Base-by-base conservation (phyloP, 805 yeast genomes). In the Cyberlindnera americana region DNA sequence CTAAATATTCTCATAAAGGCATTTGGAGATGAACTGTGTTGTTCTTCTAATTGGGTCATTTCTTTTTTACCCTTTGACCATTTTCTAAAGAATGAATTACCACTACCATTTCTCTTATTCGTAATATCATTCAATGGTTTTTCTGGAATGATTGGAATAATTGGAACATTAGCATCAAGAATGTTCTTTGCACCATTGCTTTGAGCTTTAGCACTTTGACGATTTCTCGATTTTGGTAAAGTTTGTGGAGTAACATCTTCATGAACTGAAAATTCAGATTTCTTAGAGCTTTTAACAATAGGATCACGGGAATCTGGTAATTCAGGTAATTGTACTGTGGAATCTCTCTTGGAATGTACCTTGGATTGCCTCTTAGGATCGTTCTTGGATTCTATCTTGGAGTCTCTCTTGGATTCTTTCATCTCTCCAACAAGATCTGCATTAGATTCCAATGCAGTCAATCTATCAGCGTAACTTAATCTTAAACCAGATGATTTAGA, bases 381-480 rank as follows among this genome's bases (percentile, higher is more conserved):
- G n/a, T n/a, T n/a, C n/a, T n/a, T n/a, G n/a, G n/a, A n/a, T n/a
- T n/a, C n/a, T n/a, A n/a, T n/a, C n/a, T n/a, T n/a, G n/a, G n/a
- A n/a, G n/a, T n/a, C n/a, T n/a, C n/a, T n/a, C n/a, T n/a, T n/a
- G n/a, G n/a, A n/a, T n/a, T n/a, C n/a, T n/a, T n/a, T n/a, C n/a
- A n/a, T n/a, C n/a, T 35, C 41, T 40, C 47, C 41, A 34, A 37
- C 38, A 27, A 38, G 33, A 33, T 35, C 29, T 32, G 19, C 29
- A 14, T 19, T 15, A 17, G 12, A 26, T 25, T 45, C 42, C 29
- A 50, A 45, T 3, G 52, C 56, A 24, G 56, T 57, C 35, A 64
- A 57, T 46, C 71, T 60, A 46, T 67, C 71, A 31, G 70, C 68
- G 44, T 58, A 65, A 44, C 63, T 65, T 38, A 66, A 43, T 46